A percentile compares a stretch with the other conserved stretches of the same genome.
phyloP scores from a whole-genome alignment of 2,329 filamentous ascomycete species.

The Neoscytalidium dimidiatum region DNA sequence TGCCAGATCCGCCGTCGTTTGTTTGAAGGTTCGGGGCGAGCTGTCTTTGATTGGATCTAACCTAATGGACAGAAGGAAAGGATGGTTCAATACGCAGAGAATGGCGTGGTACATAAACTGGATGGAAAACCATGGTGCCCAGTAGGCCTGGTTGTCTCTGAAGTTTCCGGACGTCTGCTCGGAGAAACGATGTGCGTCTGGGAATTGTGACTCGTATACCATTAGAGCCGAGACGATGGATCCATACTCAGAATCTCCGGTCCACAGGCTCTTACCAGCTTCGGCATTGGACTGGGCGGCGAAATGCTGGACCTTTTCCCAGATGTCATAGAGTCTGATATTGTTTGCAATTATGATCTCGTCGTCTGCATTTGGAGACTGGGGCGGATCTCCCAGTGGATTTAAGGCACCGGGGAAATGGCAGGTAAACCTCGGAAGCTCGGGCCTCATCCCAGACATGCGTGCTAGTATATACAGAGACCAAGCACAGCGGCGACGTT shows the following conservation, averaged over 20 bases:
- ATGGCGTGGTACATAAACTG: slow-evolving; percentile 58
- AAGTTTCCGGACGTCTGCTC: slow-evolving; percentile 46
- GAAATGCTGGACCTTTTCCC: background rate
- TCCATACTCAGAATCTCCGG: slow-evolving; percentile 1
- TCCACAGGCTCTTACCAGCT: slow-evolving; percentile 7
- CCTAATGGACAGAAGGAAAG: slow-evolving; percentile 53
- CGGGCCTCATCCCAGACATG: background rate
- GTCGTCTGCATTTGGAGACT: background rate
- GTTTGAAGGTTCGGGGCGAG: slow-evolving; percentile 42
- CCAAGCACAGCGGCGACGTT: slow-evolving; percentile 3
- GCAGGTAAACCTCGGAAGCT: background rate
- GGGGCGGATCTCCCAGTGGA: background rate
- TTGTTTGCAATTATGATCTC: background rate
- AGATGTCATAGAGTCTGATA: slow-evolving; percentile 8
- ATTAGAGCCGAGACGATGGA: slow-evolving; percentile 39
- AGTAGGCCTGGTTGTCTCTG: slow-evolving; percentile 51
- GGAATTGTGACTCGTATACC: slow-evolving; percentile 55
- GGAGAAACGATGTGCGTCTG: slow-evolving; percentile 53
- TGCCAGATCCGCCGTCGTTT: slow-evolving; percentile 55
- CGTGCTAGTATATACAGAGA: background rate
- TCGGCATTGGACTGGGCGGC: background rate
- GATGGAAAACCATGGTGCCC: slow-evolving; percentile 55
- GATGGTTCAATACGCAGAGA: slow-evolving; percentile 56
- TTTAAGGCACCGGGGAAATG: background rate
- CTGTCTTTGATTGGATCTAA: slow-evolving; percentile 56